These are phyloP conservation scores for Fusarium sp. DNA, from an alignment of 2,329 filamentous ascomycete genomes.

Conservation along the genomic window DNA sequence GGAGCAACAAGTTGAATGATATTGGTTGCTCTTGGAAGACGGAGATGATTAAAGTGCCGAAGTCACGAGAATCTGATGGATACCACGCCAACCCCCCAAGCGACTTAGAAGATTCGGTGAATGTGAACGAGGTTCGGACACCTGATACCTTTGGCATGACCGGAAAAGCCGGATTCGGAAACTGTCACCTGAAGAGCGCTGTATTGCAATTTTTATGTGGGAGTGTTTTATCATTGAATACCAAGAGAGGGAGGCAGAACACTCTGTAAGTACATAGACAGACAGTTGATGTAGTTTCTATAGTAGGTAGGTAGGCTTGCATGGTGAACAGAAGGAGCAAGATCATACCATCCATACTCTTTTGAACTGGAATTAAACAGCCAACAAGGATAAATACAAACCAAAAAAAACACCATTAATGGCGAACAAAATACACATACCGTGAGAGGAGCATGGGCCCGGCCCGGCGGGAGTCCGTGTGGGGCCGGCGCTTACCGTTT, in stretches of 20 bases:
- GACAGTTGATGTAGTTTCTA: slow-evolving; percentile 4
- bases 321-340: slow-evolving; percentile 20
- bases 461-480: slow-evolving; percentile 20
- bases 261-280: slow-evolving; percentile 22
- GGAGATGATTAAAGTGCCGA: slow-evolving; percentile 11
- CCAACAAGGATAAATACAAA: slow-evolving; percentile 19
- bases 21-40: slow-evolving; percentile 11
- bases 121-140: slow-evolving; percentile 14
- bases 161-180: slow-evolving; percentile 20
- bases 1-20: slow-evolving; percentile 5
- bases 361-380: slow-evolving; percentile 12
- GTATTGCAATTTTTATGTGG: slow-evolving; percentile 4
- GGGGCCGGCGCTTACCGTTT: slow-evolving; percentile 28
- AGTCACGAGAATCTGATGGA: slow-evolving; percentile 12
- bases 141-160: slow-evolving; percentile 27
- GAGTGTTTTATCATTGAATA: slow-evolving; percentile 21
- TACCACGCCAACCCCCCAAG: slow-evolving; percentile 7
- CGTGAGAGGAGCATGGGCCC: slow-evolving; percentile 18
- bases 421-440: background rate
- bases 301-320: slow-evolving; percentile 10
- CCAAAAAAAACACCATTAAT: background rate
- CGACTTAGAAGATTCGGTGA: slow-evolving; percentile 12
- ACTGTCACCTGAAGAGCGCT: slow-evolving; percentile 20
- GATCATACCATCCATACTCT: slow-evolving; percentile 6
- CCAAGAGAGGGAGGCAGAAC: slow-evolving; percentile 20